Conservation (phyloP, 2,329 filamentous ascomycete genomes). For the Simplicillium sp. region DNA sequence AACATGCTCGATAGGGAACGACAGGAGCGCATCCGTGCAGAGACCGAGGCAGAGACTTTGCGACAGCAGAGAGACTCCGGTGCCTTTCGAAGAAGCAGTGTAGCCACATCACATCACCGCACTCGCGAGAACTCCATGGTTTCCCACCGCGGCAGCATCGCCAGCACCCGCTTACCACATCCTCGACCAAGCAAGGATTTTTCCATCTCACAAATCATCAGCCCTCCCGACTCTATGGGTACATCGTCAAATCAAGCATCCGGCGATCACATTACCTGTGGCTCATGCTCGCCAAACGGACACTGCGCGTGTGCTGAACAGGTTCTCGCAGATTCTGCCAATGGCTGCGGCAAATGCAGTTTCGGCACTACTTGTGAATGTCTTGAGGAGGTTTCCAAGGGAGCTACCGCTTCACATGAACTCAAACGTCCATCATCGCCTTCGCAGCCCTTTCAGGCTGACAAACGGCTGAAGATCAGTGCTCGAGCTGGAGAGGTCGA, state of each 20-base stretch:
- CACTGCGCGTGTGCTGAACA: slow-evolving; percentile 51
- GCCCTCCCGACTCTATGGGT: slow-evolving; percentile 35
- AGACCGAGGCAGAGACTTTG: slow-evolving; percentile 27
- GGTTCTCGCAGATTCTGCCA: slow-evolving; percentile 39
- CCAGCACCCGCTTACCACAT: slow-evolving; percentile 14
- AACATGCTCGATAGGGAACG: slow-evolving; percentile 52
- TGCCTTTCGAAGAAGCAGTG: slow-evolving; percentile 15
- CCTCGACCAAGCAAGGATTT: slow-evolving; percentile 30
- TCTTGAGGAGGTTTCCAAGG: slow-evolving; percentile 49
- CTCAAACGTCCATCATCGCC: slow-evolving; percentile 43
- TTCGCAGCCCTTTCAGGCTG: slow-evolving; percentile 28
- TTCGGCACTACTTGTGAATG: slow-evolving; percentile 55
- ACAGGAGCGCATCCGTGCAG: slow-evolving; percentile 33
- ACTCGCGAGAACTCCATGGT: slow-evolving; percentile 9
- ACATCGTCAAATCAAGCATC: slow-evolving; percentile 18
- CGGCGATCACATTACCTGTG: slow-evolving; percentile 36
- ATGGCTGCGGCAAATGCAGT: slow-evolving; percentile 59
- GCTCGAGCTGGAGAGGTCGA: slow-evolving; percentile 46
- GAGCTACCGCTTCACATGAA: slow-evolving; percentile 20
- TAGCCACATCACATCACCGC: slow-evolving; percentile 3
- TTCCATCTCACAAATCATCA: slow-evolving; percentile 49
- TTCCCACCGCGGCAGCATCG: slow-evolving; percentile 16
- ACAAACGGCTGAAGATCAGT: slow-evolving; percentile 45
- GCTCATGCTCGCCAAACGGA: slow-evolving; percentile 42
- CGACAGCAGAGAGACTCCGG: slow-evolving; percentile 19